A percentile compares a stretch with the other conserved stretches of the same genome.
Conservation (phyloP, 1,284 basidiomycete genomes). For the Rhizopogon hawkerae region DNA sequence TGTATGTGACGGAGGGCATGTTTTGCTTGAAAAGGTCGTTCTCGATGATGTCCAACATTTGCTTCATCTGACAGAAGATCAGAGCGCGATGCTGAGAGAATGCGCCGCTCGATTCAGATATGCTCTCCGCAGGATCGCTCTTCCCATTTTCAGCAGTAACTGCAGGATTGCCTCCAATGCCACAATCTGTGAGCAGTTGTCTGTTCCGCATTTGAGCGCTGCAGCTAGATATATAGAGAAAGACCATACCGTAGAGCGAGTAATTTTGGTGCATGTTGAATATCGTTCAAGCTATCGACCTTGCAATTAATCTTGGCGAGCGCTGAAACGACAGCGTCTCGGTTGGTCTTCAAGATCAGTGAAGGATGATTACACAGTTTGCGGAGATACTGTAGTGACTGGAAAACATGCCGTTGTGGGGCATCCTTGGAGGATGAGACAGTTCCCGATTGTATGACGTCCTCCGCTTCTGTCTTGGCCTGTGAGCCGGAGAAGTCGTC, state of each 20-base stretch:
- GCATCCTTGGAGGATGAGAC: constrained; percentile 34
- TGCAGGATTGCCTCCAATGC: constrained; percentile 65
- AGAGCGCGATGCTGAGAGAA: constrained; percentile 95
- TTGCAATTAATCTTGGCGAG: constrained; percentile 48
- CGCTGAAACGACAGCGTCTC: constrained; percentile 54
- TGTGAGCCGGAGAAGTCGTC: constrained; percentile 86
- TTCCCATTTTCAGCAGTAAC: constrained; percentile 45
- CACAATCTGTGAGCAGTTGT: constrained; percentile 91
- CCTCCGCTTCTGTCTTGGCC: constrained; percentile 58
- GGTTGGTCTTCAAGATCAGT: constrained; percentile 70
- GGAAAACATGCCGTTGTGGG: constrained; percentile 84
- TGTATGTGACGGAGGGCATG: constrained; percentile 96
- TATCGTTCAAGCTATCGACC: constrained; percentile 55
- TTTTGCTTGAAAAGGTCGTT: constrained; percentile 82
- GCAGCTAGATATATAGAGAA: background rate
- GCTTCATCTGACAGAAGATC: constrained; percentile 99
- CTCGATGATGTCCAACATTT: constrained; percentile 99
- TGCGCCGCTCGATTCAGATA: constrained; percentile 46
- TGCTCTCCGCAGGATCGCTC: constrained; percentile 53
- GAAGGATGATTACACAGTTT: constrained; percentile 98
- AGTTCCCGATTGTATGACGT: constrained; percentile 44
- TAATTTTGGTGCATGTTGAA: constrained; percentile 91
- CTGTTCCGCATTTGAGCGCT: constrained; percentile 32
- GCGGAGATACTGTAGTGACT: constrained; percentile 92
- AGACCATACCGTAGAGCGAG: constrained; percentile 73